A percentile compares a stretch with the other conserved stretches of the same genome.
These are phyloP conservation scores for Haplosporangium sp. DNA, from an alignment of 371 early-diverging fungal genomes.

Conservation along the genomic window DNA sequence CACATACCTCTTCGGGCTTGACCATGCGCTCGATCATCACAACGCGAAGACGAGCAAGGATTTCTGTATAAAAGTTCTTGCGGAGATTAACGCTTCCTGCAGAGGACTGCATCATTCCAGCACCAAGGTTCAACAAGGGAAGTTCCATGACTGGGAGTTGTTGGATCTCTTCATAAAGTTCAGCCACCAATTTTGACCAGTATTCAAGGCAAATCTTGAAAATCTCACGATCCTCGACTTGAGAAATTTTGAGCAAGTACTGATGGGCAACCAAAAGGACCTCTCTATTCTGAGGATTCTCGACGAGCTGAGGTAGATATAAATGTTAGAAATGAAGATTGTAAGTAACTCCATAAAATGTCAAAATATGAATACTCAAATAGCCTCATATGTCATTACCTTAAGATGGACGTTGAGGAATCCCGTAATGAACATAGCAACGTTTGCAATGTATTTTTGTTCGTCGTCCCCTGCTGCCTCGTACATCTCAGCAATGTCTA, in stretches of 20 bases:
- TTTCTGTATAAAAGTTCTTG: constrained; percentile 81
- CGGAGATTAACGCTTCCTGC: constrained; percentile 63
- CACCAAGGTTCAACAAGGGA: constrained; percentile 61
- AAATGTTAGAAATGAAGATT: constrained; percentile 31
- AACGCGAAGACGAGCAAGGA: constrained; percentile 84
- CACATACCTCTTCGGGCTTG: constrained; percentile 93
- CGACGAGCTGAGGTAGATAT: constrained; percentile 63
- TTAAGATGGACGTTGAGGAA: constrained; percentile 87
- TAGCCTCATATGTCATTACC: constrained; percentile 65
- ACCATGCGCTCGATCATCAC: constrained; percentile 99
- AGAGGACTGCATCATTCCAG: constrained; percentile 53
- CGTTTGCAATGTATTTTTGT: constrained; percentile 91
- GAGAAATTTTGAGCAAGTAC: constrained; percentile 91
- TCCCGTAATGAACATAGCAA: constrained; percentile 88
- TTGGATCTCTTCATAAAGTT: constrained; percentile 85
- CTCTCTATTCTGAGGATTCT: constrained; percentile 72
- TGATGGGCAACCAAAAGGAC: constrained; percentile 84
- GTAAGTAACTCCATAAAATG: too few relatives aligned
- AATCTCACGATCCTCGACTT: constrained; percentile 94
- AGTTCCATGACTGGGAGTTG: constrained; percentile 63
- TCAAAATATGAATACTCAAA: constrained; percentile 15
- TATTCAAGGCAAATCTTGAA: constrained; percentile 98
- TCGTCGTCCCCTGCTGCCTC: constrained; percentile 88
- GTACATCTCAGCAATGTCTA: constrained; percentile 85
- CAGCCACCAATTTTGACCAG: constrained; percentile 91